Conservation (phyloP, 1,139 yeast genomes). For the Lodderomyces parapsilosis region DNA sequence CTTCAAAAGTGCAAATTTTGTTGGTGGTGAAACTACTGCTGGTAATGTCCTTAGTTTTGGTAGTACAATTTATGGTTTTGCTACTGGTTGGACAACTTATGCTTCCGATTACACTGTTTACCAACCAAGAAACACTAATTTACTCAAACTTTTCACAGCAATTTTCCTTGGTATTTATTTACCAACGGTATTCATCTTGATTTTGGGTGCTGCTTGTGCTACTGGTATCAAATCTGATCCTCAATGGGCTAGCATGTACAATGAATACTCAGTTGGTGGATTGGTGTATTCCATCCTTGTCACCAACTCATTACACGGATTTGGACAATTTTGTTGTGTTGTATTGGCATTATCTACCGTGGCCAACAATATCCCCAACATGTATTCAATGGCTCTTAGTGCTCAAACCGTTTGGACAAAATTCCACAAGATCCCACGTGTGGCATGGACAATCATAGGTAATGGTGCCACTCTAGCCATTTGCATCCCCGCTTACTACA, state of each 20-base stretch:
- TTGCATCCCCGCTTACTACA: slow-evolving; percentile 82
- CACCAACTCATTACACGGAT: slow-evolving; percentile 76
- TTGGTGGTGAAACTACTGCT: slow-evolving; percentile 60
- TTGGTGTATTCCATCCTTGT: slow-evolving; percentile 76
- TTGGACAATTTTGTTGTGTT: slow-evolving; percentile 89
- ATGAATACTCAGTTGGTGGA: slow-evolving; percentile 70
- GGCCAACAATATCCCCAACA: slow-evolving; percentile 88
- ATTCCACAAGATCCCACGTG: slow-evolving; percentile 72
- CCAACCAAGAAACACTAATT: slow-evolving; percentile 63
- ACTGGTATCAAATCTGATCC: slow-evolving; percentile 54
- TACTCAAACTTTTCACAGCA: slow-evolving; percentile 58
- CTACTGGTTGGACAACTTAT: slow-evolving; percentile 93
- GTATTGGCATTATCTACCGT: slow-evolving; percentile 78
- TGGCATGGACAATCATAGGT: slow-evolving; percentile 76
- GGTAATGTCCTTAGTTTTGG: slow-evolving; percentile 84
- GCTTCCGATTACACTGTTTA: slow-evolving; percentile 92
- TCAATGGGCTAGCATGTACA: slow-evolving; percentile 53
- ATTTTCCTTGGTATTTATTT: slow-evolving; percentile 61
- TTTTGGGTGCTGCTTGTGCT: slow-evolving; percentile 85
- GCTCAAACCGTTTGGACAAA: slow-evolving; percentile 82
- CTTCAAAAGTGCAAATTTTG: slow-evolving; percentile 50
- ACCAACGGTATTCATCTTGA: slow-evolving; percentile 73
- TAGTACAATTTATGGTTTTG: slow-evolving; percentile 82
- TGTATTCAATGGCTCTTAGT: slow-evolving; percentile 84
- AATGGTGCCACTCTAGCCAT: slow-evolving; percentile 78